phyloP scores from a whole-genome alignment of 176 grass and related monocot genomes.

The Eragrostis curvula region DNA sequence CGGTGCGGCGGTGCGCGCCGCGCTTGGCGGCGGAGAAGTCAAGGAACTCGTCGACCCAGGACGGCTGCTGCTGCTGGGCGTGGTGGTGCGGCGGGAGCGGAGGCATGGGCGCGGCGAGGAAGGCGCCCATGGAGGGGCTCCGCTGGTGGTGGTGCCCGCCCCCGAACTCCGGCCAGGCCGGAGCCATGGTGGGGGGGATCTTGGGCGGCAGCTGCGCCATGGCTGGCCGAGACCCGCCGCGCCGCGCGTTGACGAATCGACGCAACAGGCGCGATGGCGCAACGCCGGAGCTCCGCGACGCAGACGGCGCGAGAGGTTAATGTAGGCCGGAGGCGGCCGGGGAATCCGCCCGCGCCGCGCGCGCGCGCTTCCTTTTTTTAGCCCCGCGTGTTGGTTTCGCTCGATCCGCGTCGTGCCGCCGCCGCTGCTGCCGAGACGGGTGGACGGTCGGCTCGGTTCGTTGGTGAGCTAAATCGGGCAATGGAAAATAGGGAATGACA shows the following conservation, averaged over 20 bases:
- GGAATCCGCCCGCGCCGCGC: conserved; percentile 23
- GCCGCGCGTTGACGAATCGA: conserved; percentile 42
- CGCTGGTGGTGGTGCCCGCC: conserved; percentile 54
- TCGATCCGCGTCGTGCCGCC: conserved; percentile 19
- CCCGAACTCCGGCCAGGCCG: conserved; percentile 58
- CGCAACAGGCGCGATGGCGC: conserved; percentile 51
- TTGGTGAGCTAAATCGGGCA: conserved; percentile 45
- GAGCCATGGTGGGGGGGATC: conserved; percentile 61
- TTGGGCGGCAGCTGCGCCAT: conserved; percentile 94
- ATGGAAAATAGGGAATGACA: conserved; percentile 24
- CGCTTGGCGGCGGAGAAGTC: conserved; percentile 80
- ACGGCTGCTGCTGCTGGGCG: conserved; percentile 21
- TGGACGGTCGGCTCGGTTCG: conserved; percentile 1
- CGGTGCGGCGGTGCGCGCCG: conserved; percentile 59
- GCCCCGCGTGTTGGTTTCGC: conserved; percentile 9
- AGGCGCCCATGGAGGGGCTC: conserved; percentile 52
- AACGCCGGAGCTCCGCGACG: conserved; percentile 37
- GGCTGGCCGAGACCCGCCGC: conserved; percentile 48
- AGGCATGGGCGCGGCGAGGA: conserved; percentile 52
- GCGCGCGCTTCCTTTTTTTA: conserved; percentile 17
- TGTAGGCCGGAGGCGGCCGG: conserved; percentile 22
- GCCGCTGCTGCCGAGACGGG: not conserved
- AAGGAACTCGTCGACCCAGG: conserved; percentile 81
- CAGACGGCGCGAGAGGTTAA: conserved; percentile 7
- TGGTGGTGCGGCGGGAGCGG: conserved; percentile 17